phyloP scores from a whole-genome alignment of 2,329 filamentous ascomycete genomes.

The Thelonectria discophora region DNA sequence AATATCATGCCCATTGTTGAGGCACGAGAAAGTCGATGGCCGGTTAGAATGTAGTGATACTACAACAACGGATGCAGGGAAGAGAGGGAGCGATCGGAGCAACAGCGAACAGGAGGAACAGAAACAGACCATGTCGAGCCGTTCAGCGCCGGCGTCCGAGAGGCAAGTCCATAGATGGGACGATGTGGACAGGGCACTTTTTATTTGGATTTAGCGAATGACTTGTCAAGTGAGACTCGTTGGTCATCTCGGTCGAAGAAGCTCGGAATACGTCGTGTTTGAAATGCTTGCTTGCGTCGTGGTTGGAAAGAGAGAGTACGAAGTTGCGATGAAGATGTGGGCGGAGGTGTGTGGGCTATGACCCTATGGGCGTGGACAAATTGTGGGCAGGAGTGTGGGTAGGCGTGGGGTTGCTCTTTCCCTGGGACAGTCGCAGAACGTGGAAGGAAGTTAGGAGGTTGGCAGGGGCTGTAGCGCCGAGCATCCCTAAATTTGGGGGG shows the following conservation, averaged over 20 bases:
- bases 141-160: constrained; percentile 15
- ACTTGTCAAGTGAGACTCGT: neutral
- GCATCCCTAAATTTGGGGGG: neutral
- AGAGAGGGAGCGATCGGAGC: neutral
- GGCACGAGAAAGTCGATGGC: neutral
- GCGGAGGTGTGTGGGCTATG: constrained; percentile 35
- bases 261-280: constrained; percentile 3
- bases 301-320: constrained; percentile 10
- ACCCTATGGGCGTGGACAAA: constrained; percentile 32
- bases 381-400: constrained; percentile 14
- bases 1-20: neutral
- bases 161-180: constrained; percentile 4
- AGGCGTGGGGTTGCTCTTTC: constrained; percentile 23
- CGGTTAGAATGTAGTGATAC: neutral
- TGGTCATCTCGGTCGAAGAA: neutral
- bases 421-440: neutral
- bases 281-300: constrained; percentile 3
- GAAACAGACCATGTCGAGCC: constrained; percentile 3
- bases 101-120: neutral
- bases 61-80: neutral
- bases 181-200: constrained; percentile 9
- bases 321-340: constrained; percentile 32
- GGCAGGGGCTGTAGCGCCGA: neutral
- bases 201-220: constrained; percentile 7
- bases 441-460: neutral